Evolutionary conservation across 1,139 yeast genomes (phyloP), one percentile per base, ranked within the genome.

Genomic region (Suhomyces ambrosiae): DNA sequence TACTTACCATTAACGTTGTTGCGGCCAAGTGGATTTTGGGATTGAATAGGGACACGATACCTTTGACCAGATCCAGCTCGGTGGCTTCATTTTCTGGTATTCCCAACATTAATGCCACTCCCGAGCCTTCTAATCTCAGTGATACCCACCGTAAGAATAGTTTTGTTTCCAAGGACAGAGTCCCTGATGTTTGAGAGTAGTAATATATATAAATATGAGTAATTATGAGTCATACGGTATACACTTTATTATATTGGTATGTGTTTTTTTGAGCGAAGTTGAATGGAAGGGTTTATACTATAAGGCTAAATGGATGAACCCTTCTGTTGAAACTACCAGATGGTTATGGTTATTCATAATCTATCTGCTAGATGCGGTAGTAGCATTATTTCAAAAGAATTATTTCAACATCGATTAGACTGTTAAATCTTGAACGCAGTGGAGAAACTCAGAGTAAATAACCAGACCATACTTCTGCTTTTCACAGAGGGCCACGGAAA

Each of bases 121-220:
- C 32, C 7, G 22, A 19, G 17, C 23, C 24, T 23, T 27, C 30
- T 6, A 27, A 17, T 24, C 32, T 23, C 23, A 19, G 30, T 7
- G 45, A 44, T 8, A 29, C 39, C 32, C 45, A 40, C 19, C 40
- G 48, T 17, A 40, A 40, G 37, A 38, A 27, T 31, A 44, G 48
- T 24, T 42, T 44, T 24, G 39, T 19, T 6, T 23, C 27, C 14
- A 28, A 18, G 30, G 33, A 29, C 29, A 23, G 41, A 31, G 23
- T 13, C 16, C 22, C 11, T 10, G 30, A n/a, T 5, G 10, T 4
- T 8, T 16, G 17, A 10, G 23, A 7, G 23, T 3, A 15, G 4
- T 4, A 17, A 26, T 3, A 14, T 6, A 8, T n/a, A 18, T 8
- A 12, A 10, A 8, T 14, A 11, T 4, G 28, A 26, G 7, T n/a